These are phyloP conservation scores for Quercus cerris DNA, from an alignment of 306 rosid genomes.

Conservation along the genomic window DNA sequence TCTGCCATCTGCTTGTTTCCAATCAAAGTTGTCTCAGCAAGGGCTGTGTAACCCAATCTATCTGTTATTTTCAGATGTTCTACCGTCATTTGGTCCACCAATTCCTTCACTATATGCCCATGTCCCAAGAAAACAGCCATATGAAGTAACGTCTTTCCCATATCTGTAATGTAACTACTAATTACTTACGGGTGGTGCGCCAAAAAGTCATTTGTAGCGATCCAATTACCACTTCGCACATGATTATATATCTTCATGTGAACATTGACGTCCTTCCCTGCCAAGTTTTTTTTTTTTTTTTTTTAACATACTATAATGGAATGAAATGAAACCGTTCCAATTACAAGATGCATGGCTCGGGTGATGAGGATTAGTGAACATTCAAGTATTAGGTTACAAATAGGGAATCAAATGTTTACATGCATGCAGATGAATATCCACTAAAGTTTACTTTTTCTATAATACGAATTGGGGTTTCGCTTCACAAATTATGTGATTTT, in stretches of 20 bases:
- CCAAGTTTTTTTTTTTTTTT: not conserved
- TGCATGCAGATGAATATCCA: too few relatives aligned
- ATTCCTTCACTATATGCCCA: not conserved
- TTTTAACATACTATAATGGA: not conserved
- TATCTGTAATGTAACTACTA: not conserved
- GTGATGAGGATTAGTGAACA: too few relatives aligned
- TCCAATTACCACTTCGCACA: not conserved
- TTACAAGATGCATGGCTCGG: too few relatives aligned
- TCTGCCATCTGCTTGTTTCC: not conserved
- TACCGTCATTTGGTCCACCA: not conserved
- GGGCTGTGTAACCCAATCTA: not conserved
- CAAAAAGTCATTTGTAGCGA: not conserved
- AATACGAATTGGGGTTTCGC: too few relatives aligned
- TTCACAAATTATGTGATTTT: too few relatives aligned
- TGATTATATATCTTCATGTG: not conserved
- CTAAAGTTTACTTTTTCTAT: too few relatives aligned
- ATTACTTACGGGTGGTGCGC: not conserved
- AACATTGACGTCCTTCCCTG: not conserved
- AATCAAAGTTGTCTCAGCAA: not conserved
- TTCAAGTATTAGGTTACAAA: too few relatives aligned
- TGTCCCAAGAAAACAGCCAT: not conserved
- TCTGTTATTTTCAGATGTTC: not conserved
- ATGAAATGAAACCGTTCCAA: too few relatives aligned
- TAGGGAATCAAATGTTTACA: too few relatives aligned
- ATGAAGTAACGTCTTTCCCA: not conserved